phyloP scores from a whole-genome alignment of 306 rosid genomes.

The Quercus cerris region DNA sequence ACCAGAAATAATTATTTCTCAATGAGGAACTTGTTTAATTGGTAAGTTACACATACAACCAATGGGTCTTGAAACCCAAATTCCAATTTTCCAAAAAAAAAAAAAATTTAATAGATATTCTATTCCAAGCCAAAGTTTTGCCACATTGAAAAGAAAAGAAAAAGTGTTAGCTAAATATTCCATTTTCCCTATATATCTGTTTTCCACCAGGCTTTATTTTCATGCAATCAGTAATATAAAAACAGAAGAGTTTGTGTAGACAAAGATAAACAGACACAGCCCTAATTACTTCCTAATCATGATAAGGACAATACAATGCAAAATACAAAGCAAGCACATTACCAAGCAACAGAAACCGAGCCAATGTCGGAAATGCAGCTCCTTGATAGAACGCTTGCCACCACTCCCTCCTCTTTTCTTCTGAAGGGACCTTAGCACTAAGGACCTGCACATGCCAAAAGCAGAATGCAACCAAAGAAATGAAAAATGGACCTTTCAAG shows the following conservation, averaged over 20 bases:
- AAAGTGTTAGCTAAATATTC: background rate
- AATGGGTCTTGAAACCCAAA: background rate
- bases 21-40: background rate
- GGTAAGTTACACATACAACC: no score
- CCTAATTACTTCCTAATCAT: background rate
- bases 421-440: constrained; percentile 43
- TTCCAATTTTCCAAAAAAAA: background rate
- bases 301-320: background rate
- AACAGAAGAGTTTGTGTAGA: background rate
- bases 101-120: background rate
- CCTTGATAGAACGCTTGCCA: constrained; percentile 71
- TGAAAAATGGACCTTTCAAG: constrained; percentile 1
- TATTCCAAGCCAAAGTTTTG: background rate
- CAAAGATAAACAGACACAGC: background rate
- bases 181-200: background rate
- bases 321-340: constrained; percentile 12
- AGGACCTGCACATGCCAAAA: constrained; percentile 38
- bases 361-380: constrained; percentile 64
- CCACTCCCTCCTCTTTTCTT: constrained; percentile 53
- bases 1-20: background rate
- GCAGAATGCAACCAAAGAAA: constrained; percentile 1
- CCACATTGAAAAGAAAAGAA: background rate
- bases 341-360: constrained; percentile 77
- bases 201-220: background rate
- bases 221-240: background rate